A percentile compares a stretch with the other conserved stretches of the same genome.
phyloP scores from a whole-genome alignment of 2,329 filamentous ascomycete species.

The Aspergillus transmontanensis region DNA sequence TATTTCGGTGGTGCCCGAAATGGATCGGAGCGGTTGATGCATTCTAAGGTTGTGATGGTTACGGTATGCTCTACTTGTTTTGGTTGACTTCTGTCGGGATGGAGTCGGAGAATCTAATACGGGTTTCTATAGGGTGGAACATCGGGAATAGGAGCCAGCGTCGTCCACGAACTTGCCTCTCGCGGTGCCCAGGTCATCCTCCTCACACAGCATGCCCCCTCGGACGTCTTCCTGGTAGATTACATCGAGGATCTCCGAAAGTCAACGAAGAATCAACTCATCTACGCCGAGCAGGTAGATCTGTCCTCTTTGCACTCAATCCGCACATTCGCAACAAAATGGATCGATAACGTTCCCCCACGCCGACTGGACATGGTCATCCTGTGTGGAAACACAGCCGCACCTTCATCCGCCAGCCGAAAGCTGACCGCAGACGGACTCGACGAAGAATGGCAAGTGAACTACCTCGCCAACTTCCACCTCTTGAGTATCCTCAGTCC shows the following conservation, averaged over 20 bases:
- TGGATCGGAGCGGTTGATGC: conserved; percentile 77
- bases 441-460: conserved; percentile 90
- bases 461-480: conserved; percentile 95
- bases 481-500: conserved; percentile 88
- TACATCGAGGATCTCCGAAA: conserved; percentile 86
- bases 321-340: conserved; percentile 90
- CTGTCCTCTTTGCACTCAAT: conserved; percentile 86
- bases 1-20: conserved; percentile 79
- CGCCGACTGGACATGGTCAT: conserved; percentile 88
- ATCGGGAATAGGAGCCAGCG: conserved; percentile 82
- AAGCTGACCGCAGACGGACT: conserved; percentile 74
- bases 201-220: conserved; percentile 77
- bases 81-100: background rate
- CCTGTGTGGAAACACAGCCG: conserved; percentile 76
- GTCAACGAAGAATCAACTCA: conserved; percentile 76
- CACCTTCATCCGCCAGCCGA: conserved; percentile 57
- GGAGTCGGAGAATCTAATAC: background rate
- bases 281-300: conserved; percentile 95
- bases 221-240: conserved; percentile 87
- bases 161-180: conserved; percentile 72
- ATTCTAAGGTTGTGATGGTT: conserved; percentile 90
- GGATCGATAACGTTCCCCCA: conserved; percentile 94
- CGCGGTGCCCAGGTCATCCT: conserved; percentile 90
- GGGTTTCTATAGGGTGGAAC: conserved; percentile 70
- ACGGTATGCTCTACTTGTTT: conserved; percentile 61